These are phyloP conservation scores for Spatholobus suberectus DNA, from an alignment of 306 rosid species.

Conservation along the genomic window DNA sequence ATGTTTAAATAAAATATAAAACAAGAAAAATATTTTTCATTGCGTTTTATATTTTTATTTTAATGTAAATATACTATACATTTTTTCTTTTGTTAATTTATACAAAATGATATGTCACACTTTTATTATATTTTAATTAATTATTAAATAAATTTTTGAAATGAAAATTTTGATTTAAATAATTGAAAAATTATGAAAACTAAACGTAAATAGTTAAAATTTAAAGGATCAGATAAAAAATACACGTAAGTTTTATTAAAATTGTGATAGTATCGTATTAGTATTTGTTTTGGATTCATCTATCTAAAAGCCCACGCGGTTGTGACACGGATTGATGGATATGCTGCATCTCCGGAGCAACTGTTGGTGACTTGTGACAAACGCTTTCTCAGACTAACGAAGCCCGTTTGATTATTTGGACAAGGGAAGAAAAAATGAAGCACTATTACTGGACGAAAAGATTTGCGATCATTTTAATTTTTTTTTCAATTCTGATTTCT, in stretches of 20 bases:
- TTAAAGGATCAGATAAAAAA: neutral
- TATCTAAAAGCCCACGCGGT: neutral
- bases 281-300: neutral
- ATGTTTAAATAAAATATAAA: too few species aligned
- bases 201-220: neutral
- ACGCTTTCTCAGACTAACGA: neutral
- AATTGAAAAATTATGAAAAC: neutral
- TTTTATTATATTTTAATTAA: neutral
- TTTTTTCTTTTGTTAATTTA: too few species aligned
- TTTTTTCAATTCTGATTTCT: neutral
- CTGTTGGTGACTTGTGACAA: neutral
- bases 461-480: neutral
- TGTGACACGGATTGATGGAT: conserved; percentile 30
- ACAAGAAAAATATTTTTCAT: too few species aligned
- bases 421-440: neutral
- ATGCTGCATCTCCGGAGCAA: neutral
- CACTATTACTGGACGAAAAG: neutral
- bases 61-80: too few species aligned
- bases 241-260: neutral
- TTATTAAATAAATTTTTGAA: neutral
- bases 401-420: neutral
- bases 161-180: too few species aligned
- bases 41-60: too few species aligned
- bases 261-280: neutral
- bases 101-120: neutral